Percentiles rank a stretch among this genome's conserved stretches.
Conservation (phyloP, 2,329 filamentous ascomycete species). For the Pleurostoma richardsiae region DNA sequence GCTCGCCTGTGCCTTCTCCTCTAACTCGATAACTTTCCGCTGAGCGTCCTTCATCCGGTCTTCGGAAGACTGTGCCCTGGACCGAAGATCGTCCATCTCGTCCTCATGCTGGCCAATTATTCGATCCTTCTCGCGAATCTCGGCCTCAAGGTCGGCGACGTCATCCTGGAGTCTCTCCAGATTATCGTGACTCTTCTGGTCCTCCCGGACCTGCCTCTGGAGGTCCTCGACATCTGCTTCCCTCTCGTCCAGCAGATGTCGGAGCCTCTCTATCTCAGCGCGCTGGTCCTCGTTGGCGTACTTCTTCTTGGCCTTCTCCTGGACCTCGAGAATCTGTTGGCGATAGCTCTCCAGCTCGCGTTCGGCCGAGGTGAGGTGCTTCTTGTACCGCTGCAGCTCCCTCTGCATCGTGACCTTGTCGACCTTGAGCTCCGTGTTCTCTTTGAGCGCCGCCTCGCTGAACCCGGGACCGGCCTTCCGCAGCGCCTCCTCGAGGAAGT, state of each 20-base stretch:
- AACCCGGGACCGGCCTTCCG: conserved; percentile 84
- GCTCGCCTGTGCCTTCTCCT: conserved; percentile 47
- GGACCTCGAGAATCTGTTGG: conserved; percentile 74
- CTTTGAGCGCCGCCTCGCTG: conserved; percentile 81
- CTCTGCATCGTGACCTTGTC: conserved; percentile 85
- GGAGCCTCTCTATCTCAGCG: conserved; percentile 53
- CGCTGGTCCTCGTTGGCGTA: conserved; percentile 67
- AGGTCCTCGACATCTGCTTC: conserved; percentile 58
- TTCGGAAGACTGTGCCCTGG: conserved; percentile 40
- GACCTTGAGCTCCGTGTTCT: conserved; percentile 95
- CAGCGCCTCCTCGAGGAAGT: conserved; percentile 89
- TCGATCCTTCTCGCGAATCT: conserved; percentile 51
- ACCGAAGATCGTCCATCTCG: conserved; percentile 47
- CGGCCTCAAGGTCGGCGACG: conserved; percentile 66
- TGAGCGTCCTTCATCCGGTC: conserved; percentile 54
- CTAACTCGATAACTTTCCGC: conserved; percentile 45
- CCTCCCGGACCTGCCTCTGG: conserved; percentile 51
- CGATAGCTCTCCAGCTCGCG: conserved; percentile 81
- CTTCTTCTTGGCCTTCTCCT: conserved; percentile 73
- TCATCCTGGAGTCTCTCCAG: conserved; percentile 66
- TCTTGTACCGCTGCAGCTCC: conserved; percentile 82
- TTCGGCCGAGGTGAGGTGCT: conserved; percentile 76
- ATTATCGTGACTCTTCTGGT: conserved; percentile 51
- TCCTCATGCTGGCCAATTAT: conserved; percentile 51
- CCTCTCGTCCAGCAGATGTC: conserved; percentile 49